Evolutionary conservation across 345 rosid species (phyloP).

Genomic region (Pugionium cornutum): DNA sequence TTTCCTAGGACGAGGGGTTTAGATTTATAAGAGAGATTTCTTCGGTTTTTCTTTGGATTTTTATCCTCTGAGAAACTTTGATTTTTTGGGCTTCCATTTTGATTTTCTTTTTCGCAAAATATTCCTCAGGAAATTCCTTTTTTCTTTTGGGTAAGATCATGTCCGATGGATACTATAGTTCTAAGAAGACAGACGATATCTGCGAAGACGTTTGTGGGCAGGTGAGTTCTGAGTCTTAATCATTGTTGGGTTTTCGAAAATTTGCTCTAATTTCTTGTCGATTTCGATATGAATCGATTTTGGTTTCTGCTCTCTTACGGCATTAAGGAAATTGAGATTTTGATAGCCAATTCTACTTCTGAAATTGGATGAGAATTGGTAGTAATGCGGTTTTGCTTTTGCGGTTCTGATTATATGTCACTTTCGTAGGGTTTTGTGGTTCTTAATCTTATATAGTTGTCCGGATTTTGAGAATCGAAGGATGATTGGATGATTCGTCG

Average conservation of each 20-base stretch:
- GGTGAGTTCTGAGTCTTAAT: slow-evolving; percentile 44
- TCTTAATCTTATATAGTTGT: slow-evolving; percentile 7
- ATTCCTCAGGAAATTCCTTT: background rate
- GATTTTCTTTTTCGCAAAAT: background rate
- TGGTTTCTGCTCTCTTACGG: background rate
- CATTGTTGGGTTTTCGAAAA: background rate
- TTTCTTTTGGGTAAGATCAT: slow-evolving; percentile 41
- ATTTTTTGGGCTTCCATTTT: slow-evolving; percentile 26
- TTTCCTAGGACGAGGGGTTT: slow-evolving; percentile 25
- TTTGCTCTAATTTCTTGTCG: slow-evolving; percentile 13
- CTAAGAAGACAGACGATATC: slow-evolving; percentile 87
- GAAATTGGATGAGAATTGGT: slow-evolving; percentile 22
- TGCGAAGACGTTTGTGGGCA: slow-evolving; percentile 82
- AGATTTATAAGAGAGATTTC: slow-evolving; percentile 13
- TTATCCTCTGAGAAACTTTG: background rate
- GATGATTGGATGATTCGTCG: slow-evolving; percentile 3
- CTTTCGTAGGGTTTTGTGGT: slow-evolving; percentile 3
- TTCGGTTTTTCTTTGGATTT: slow-evolving; percentile 15
- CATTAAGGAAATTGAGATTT: slow-evolving; percentile 26
- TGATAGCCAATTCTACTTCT: background rate
- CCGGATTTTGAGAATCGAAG: slow-evolving; percentile 4
- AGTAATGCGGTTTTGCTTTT: slow-evolving; percentile 22
- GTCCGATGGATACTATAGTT: slow-evolving; percentile 72
- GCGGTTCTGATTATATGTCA: slow-evolving; percentile 1
- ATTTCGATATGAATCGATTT: slow-evolving; percentile 16